A percentile compares a stretch with the other conserved stretches of the same genome.
Conservation (phyloP, 164 flowering plant genomes). For the Stephania cephalantha region DNA sequence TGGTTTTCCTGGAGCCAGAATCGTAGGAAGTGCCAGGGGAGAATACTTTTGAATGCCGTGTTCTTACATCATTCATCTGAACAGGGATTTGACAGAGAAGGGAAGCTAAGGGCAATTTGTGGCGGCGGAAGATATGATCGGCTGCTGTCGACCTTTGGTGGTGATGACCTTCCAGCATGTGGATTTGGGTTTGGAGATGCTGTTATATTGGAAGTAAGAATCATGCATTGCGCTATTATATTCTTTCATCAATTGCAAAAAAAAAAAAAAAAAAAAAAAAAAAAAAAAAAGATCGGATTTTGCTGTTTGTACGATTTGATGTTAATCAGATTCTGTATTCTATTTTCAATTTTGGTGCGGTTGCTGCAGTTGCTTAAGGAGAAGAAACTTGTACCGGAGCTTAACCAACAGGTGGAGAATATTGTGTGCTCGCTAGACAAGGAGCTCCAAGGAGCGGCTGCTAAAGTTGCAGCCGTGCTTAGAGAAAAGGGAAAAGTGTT, state of each 20-base stretch:
- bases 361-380: constrained; percentile 74
- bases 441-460: constrained; percentile 76
- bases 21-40: background rate
- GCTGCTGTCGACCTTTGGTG: constrained; percentile 84
- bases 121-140: constrained; percentile 94
- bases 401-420: constrained; percentile 58
- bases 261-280: background rate
- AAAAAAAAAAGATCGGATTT: too few relatives aligned
- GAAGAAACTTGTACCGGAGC: constrained; percentile 62
- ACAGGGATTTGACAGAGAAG: constrained; percentile 85
- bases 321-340: background rate
- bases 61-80: background rate
- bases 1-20: background rate
- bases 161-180: constrained; percentile 88
- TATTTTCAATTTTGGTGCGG: background rate
- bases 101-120: constrained; percentile 86
- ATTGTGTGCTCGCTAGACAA: constrained; percentile 75
- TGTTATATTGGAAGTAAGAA: constrained; percentile 79
- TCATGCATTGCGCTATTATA: background rate
- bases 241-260: background rate
- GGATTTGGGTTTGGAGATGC: constrained; percentile 99
- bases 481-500: constrained; percentile 75
- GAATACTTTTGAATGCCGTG: background rate
- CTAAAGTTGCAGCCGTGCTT: constrained; percentile 59
- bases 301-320: too few relatives aligned